These are phyloP conservation scores for Glycine tomentella DNA, from an alignment of 306 rosid genomes.

Conservation along the genomic window DNA sequence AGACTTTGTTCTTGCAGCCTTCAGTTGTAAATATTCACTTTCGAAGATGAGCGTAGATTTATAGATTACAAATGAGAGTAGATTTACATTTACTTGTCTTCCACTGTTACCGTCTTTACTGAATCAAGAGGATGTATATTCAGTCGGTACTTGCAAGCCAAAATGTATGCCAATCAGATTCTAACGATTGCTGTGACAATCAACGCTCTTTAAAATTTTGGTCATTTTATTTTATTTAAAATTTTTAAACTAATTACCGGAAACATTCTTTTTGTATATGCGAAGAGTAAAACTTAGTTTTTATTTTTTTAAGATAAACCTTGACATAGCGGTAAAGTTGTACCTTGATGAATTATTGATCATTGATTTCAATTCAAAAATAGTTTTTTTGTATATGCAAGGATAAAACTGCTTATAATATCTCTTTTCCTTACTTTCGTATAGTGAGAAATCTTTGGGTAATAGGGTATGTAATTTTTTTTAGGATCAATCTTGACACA, in stretches of 20 bases:
- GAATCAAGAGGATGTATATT: constrained; percentile 46
- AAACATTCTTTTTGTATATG: too few species aligned
- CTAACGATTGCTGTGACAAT: constrained; percentile 20
- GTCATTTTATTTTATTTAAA: neutral
- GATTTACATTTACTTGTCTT: constrained; percentile 15
- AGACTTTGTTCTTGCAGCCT: constrained; percentile 75
- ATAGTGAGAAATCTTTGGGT: too few species aligned
- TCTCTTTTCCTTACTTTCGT: too few species aligned
- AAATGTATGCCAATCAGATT: constrained; percentile 8
- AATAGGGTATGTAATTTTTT: too few species aligned
- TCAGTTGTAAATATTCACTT: constrained; percentile 91
- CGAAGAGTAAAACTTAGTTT: too few species aligned
- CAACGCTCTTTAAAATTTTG: constrained; percentile 24
- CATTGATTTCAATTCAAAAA: too few species aligned
- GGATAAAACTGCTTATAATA: too few species aligned
- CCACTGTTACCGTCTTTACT: neutral
- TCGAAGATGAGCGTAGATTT: constrained; percentile 64
- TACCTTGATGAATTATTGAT: too few species aligned
- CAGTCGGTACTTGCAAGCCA: neutral
- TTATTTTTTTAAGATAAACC: too few species aligned
- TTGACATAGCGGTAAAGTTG: too few species aligned
- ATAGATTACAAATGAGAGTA: neutral
- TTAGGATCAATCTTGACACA: too few species aligned
- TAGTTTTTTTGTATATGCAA: too few species aligned
- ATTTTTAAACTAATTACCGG: neutral